These are phyloP conservation scores for Rhizopus stolonifer DNA, from an alignment of 371 early-diverging fungal genomes.

Conservation along the genomic window DNA sequence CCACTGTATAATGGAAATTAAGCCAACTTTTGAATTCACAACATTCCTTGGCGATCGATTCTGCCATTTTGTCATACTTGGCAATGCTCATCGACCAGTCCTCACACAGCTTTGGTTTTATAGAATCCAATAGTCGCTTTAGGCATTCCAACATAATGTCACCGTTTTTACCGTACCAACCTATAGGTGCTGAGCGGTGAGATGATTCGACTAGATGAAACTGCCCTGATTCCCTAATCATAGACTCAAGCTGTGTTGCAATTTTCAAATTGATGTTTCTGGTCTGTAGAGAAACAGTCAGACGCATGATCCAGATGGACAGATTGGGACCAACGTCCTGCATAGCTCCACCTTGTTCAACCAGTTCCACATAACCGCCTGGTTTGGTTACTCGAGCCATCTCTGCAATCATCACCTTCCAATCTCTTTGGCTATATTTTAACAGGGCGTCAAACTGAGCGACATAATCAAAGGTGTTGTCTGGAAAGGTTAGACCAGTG, in stretches of 20 bases:
- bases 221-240: constrained; percentile 13
- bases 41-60: constrained; percentile 33
- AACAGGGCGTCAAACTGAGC: constrained; percentile 25
- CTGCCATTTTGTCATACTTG: constrained; percentile 37
- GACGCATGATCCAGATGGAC: constrained; percentile 50
- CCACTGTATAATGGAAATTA: constrained; percentile 35
- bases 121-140: constrained; percentile 38
- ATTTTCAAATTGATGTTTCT: constrained; percentile 34
- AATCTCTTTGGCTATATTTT: constrained; percentile 23
- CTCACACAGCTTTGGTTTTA: constrained; percentile 44
- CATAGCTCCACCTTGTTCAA: constrained; percentile 25
- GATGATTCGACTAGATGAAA: constrained; percentile 23
- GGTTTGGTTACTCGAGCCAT: constrained; percentile 24
- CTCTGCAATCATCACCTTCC: constrained; percentile 23
- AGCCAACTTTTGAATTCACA: constrained; percentile 45
- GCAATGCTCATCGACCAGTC: constrained; percentile 44
- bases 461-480: constrained; percentile 30
- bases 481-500: constrained; percentile 30
- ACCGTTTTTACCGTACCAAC: constrained; percentile 44
- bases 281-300: constrained; percentile 44
- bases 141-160: constrained; percentile 38
- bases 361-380: constrained; percentile 30
- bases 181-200: constrained; percentile 43
- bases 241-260: constrained; percentile 23
- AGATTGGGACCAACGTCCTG: constrained; percentile 47